These are phyloP conservation scores for Nothophytophthora sp. DNA, from an alignment of 352 stramenopile genomes.

Conservation along the genomic window DNA sequence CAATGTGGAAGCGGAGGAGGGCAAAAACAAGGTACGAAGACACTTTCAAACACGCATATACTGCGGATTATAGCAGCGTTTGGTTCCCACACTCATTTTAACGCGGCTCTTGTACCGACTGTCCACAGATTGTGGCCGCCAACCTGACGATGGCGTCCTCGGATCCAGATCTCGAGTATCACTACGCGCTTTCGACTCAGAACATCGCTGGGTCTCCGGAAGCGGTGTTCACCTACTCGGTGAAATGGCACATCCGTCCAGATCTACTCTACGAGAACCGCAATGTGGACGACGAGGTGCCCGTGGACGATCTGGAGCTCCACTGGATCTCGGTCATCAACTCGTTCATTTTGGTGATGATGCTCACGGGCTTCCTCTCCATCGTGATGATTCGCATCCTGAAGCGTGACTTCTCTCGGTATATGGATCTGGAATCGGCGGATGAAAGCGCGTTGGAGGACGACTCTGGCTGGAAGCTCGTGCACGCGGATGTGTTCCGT, in stretches of 20 bases:
- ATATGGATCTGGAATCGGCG: constrained; percentile 94
- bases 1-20: constrained; percentile 80
- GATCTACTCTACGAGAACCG: constrained; percentile 90
- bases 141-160: constrained; percentile 69
- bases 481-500: constrained; percentile 97
- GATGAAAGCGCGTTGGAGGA: constrained; percentile 89
- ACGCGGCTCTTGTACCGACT: not conserved
- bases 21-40: constrained; percentile 57
- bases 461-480: constrained; percentile 97
- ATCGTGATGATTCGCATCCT: constrained; percentile 98
- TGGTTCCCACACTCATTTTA: not conserved
- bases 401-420: constrained; percentile 98
- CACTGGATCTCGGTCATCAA: constrained; percentile 99
- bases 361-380: constrained; percentile 96
- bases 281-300: constrained; percentile 69
- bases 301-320: constrained; percentile 84
- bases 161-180: constrained; percentile 59
- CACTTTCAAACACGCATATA: too few relatives aligned
- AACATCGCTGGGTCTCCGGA: constrained; percentile 49
- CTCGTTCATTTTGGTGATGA: constrained; percentile 97
- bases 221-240: constrained; percentile 94
- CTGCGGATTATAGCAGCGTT: too few relatives aligned
- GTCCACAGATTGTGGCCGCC: constrained; percentile 60
- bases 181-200: constrained; percentile 48
- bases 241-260: constrained; percentile 93